Base-by-base conservation (phyloP, 495 filamentous ascomycete species). In the Penicillium silybi region DNA sequence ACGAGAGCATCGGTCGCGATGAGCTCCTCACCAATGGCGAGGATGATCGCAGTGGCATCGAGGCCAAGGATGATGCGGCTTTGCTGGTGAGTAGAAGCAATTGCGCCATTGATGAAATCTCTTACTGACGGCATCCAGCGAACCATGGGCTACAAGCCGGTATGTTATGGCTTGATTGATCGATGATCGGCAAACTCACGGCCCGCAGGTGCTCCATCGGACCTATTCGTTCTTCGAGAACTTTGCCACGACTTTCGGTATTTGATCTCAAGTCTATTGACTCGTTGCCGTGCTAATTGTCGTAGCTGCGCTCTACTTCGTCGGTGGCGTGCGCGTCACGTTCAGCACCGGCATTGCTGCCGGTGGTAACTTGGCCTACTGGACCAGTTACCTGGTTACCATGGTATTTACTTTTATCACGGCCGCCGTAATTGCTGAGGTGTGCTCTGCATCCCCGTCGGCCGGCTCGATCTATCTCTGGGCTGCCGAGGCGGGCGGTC, bases 381-480 rank as follows among this genome's bases (percentile, higher is more conserved):
- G 78, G 78, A 80, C 79, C 52, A 81, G 79, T 54, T 81, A 80
- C 58, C 42, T 81, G 15, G 70, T 81, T 1, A 80, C 77, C 41
- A 64, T 78, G 58, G 70, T 81, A 7, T 81, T 81, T 65, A 79
- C 76, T 9, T 79, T 73, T 61, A 81, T 81, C 52, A 79, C 78
- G 2, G 79, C 79, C 13, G 78, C 79, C 11, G 78, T 81, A 18
- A 71, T 81, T 39, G 79, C 79, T 0, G 79, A 81, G 58, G 74
- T 80, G 34, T 81, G 79, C 53, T 80, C 77, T 15, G 77, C 79
- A 11, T 77, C 76, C 10, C 79, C 79, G 1, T 77, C 79, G 0
- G 78, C 79, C 10, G 79, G 79, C 0, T 80, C 78, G 0, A 81
- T 81, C 51, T 81, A 81, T 48, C 67, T 80, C 40, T 81, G 79